A percentile compares a stretch with the other conserved stretches of the same genome.
Evolutionary conservation across 805 yeast species (phyloP).

Genomic region (Sugiyamaella lignohabitans): DNA sequence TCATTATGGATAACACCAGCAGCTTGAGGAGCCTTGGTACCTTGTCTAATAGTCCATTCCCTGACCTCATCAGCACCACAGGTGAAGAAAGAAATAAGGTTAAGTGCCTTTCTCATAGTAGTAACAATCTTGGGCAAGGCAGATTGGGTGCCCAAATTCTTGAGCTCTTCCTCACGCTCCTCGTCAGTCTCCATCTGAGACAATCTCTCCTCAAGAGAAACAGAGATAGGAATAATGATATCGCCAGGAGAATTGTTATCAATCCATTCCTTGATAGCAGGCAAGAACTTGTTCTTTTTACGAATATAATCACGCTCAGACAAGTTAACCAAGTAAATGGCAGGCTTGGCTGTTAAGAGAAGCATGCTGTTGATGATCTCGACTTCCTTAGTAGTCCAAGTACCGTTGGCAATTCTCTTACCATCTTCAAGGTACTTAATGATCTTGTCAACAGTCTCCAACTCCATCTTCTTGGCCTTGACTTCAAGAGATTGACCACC

Average conservation of each 20-base stretch:
- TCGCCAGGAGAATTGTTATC: constrained; percentile 59
- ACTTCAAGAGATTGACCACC: constrained; percentile 79
- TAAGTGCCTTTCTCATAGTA: constrained; percentile 60
- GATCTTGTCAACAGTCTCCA: constrained; percentile 32
- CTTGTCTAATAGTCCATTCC: constrained; percentile 80
- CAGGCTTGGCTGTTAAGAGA: constrained; percentile 84
- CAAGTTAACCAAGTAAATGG: constrained; percentile 68
- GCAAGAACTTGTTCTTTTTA: constrained; percentile 73
- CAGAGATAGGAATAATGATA: constrained; percentile 63
- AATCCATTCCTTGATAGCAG: constrained; percentile 64
- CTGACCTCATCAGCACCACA: constrained; percentile 80
- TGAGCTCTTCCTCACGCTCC: constrained; percentile 26
- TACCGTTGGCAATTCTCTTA: constrained; percentile 50
- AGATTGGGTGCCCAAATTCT: constrained; percentile 26
- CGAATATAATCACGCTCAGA: constrained; percentile 56
- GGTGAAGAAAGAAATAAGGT: constrained; percentile 77
- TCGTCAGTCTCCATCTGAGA: constrained; percentile 40
- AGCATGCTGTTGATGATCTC: constrained; percentile 62
- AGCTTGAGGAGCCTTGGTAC: constrained; percentile 78
- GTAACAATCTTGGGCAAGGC: constrained; percentile 58
- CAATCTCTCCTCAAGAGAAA: constrained; percentile 56
- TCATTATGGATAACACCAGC: constrained; percentile 90
- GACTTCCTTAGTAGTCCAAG: constrained; percentile 61
- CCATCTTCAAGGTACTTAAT: constrained; percentile 54
- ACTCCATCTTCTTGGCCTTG: constrained; percentile 39